phyloP scores from a whole-genome alignment of 441 rosid genomes.

The Macaranga tanarius region DNA sequence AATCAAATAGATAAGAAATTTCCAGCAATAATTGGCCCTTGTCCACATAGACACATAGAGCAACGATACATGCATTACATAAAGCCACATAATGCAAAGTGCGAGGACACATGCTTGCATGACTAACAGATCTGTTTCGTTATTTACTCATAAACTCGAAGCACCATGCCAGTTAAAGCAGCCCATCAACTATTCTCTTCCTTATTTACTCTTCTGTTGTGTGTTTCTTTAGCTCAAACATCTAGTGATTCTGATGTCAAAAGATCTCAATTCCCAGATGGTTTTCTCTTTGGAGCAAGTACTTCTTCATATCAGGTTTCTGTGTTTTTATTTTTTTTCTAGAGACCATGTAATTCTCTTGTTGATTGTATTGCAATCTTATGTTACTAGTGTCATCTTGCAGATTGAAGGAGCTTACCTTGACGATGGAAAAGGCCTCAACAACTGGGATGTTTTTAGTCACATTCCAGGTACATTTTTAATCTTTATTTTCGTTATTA shows the following conservation, averaged over 20 bases:
- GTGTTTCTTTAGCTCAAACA: slow-evolving; percentile 13
- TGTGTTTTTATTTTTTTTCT: background rate
- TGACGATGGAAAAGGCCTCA: slow-evolving; percentile 43
- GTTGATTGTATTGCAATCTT: background rate
- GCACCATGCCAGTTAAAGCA: background rate
- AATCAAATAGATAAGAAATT: no score
- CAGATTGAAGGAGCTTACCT: slow-evolving; percentile 51
- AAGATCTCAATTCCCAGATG: slow-evolving; percentile 38
- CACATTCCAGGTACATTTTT: slow-evolving; percentile 35
- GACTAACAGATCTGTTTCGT: no score
- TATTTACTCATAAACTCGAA: no score
- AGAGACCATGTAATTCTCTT: no score
- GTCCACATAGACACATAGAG: no score
- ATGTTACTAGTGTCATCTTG: background rate
- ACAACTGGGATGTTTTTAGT: slow-evolving; percentile 46
- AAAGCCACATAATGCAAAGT: no score
- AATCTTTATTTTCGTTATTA: background rate
- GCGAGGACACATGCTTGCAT: no score
- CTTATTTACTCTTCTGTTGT: background rate
- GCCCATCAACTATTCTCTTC: background rate
- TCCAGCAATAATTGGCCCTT: no score
- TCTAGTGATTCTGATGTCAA: slow-evolving; percentile 20
- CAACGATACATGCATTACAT: no score
- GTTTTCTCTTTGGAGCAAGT: slow-evolving; percentile 41
- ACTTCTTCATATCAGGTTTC: slow-evolving; percentile 39